Evolutionary conservation across 352 stramenopile genomes (phyloP).

Genomic region (Phytophthora chlamydospora): DNA sequence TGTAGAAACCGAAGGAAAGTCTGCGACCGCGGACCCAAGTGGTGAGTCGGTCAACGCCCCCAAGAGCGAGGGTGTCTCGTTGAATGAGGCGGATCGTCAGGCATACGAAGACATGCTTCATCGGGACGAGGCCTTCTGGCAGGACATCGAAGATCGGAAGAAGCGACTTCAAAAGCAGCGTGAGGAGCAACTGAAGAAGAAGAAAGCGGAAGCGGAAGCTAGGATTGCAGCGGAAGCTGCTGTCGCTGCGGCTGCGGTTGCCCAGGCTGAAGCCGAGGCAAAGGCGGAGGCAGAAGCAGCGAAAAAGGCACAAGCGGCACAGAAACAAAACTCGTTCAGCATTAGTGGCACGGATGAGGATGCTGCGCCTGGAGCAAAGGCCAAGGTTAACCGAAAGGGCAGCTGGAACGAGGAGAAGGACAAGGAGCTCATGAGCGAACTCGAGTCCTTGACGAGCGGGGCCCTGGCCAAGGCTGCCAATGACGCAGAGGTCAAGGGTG

Average conservation of each 20-base stretch:
- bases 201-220: conserved; percentile 60
- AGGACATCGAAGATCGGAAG: conserved; percentile 85
- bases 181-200: conserved; percentile 75
- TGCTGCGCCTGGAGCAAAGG: conserved; percentile 29
- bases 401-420: conserved; percentile 89
- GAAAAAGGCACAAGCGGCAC: conserved; percentile 38
- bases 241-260: conserved; percentile 39
- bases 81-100: conserved; percentile 83
- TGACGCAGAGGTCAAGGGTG: conserved; percentile 61
- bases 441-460: conserved; percentile 77
- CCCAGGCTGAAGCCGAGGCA: conserved; percentile 42
- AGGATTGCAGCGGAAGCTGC: conserved; percentile 45
- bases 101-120: conserved; percentile 91
- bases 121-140: conserved; percentile 87
- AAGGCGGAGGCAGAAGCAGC: conserved; percentile 36
- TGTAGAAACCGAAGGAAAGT: conserved; percentile 80
- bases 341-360: conserved; percentile 77
- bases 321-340: conserved; percentile 72
- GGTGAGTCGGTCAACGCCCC: conserved; percentile 33
- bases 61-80: conserved; percentile 71
- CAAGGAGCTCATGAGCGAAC: conserved; percentile 86
- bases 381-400: conserved; percentile 62
- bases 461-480: conserved; percentile 54
- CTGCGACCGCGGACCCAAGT: conserved; percentile 16
- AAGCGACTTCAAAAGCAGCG: conserved; percentile 71